Evolutionary conservation across 2,329 filamentous ascomycete genomes (phyloP).

Genomic region (Cladophialophora bantiana): DNA sequence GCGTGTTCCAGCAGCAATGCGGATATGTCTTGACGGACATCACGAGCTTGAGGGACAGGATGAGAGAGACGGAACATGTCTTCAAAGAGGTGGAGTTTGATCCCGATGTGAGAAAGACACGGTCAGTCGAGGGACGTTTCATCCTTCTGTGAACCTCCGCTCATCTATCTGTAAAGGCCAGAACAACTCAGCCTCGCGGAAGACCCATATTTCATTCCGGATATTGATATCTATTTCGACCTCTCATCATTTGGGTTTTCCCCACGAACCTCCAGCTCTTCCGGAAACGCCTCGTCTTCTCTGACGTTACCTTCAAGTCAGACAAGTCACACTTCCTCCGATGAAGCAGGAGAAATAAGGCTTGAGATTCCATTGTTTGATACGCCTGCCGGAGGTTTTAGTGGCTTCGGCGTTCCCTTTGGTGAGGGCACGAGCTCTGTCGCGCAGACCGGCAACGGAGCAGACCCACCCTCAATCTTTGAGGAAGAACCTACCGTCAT

Average conservation of each 20-base stretch:
- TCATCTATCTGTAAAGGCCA: constrained; percentile 63
- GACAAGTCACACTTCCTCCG: constrained; percentile 43
- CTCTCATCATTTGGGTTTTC: constrained; percentile 54
- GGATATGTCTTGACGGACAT: constrained; percentile 83
- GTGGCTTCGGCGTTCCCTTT: constrained; percentile 46
- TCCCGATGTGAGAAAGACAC: constrained; percentile 72
- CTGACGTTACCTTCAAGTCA: constrained; percentile 40
- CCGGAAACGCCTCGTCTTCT: constrained; percentile 35
- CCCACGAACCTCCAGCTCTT: constrained; percentile 46
- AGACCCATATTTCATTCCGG: constrained; percentile 80
- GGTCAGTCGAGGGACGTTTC: constrained; percentile 60
- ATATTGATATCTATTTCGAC: constrained; percentile 65
- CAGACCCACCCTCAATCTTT: constrained; percentile 42
- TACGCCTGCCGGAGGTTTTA: constrained; percentile 46
- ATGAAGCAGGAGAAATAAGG: constrained; percentile 44
- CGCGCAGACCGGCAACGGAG: constrained; percentile 43
- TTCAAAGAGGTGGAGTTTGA: constrained; percentile 69
- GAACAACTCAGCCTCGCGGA: constrained; percentile 79
- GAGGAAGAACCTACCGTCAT: constrained; percentile 55
- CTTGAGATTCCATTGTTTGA: constrained; percentile 59
- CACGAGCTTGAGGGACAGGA: constrained; percentile 74
- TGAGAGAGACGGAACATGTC: constrained; percentile 71
- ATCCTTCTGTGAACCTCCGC: background rate
- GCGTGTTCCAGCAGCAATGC: constrained; percentile 87
- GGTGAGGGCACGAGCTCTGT: constrained; percentile 53